Percentiles rank a stretch among this genome's conserved stretches.
Evolutionary conservation across 441 rosid genomes (phyloP).

Genomic region (Pelargonium cotyledonis): DNA sequence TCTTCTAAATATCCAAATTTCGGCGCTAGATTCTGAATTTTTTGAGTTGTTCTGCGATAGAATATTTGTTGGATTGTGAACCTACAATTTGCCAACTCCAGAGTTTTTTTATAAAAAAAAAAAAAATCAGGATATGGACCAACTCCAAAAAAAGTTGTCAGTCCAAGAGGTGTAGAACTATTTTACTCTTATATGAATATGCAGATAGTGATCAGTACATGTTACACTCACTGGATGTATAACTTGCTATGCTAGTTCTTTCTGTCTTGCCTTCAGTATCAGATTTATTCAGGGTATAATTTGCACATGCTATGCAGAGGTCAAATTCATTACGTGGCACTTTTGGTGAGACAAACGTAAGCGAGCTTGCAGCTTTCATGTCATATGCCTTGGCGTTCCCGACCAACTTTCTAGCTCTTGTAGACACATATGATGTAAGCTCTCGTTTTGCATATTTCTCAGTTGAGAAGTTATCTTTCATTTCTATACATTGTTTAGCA

Average conservation of each 20-base stretch:
- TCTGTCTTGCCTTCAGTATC: not conserved
- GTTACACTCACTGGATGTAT: not conserved
- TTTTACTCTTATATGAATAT: too few species aligned
- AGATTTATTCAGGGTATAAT: conserved; percentile 14
- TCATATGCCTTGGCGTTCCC: conserved; percentile 93
- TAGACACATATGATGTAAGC: conserved; percentile 94
- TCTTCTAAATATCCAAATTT: too few species aligned
- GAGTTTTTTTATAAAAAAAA: too few species aligned
- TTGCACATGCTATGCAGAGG: conserved; percentile 39
- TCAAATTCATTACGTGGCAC: conserved; percentile 41
- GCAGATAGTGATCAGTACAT: not conserved
- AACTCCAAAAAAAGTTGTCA: too few species aligned
- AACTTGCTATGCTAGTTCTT: not conserved
- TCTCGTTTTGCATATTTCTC: conserved; percentile 11
- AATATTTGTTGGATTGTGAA: too few species aligned
- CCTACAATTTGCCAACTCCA: too few species aligned
- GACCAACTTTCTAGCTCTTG: conserved; percentile 67
- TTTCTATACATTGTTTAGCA: not conserved
- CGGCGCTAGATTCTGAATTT: too few species aligned
- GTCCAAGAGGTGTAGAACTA: too few species aligned
- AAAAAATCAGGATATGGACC: too few species aligned
- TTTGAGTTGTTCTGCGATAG: too few species aligned
- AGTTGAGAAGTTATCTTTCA: not conserved
- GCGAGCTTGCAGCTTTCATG: conserved; percentile 85
- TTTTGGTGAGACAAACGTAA: conserved; percentile 81